Percentiles rank a stretch among this genome's conserved stretches.
These are phyloP conservation scores for Hirschfeldia incana DNA, from an alignment of 345 rosid species.

Conservation along the genomic window DNA sequence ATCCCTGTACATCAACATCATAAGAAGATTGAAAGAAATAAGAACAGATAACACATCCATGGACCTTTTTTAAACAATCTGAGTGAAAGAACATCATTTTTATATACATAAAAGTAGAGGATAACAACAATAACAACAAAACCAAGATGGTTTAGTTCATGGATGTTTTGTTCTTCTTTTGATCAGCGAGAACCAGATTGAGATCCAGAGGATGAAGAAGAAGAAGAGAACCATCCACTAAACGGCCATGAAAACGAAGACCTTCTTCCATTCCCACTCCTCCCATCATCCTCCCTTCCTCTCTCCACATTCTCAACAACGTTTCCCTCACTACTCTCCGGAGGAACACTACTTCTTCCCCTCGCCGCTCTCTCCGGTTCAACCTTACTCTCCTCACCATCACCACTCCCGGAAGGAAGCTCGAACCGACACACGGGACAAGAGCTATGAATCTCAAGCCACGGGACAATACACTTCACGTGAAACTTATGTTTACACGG, in stretches of 20 bases:
- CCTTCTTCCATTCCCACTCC: conserved; percentile 59
- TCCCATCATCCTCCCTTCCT: conserved; percentile 54
- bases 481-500: conserved; percentile 2
- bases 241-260: conserved; percentile 83
- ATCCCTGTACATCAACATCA: conserved; percentile 19
- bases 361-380: conserved; percentile 41
- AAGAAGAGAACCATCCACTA: conserved; percentile 68
- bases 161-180: conserved; percentile 18
- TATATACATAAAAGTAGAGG: conserved; percentile 35
- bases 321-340: background rate
- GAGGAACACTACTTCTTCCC: background rate
- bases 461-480: conserved; percentile 49
- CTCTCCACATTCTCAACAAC: conserved; percentile 30
- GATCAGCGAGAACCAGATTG: conserved; percentile 41
- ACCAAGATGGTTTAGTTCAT: background rate
- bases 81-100: conserved; percentile 27
- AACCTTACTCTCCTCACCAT: conserved; percentile 67
- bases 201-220: conserved; percentile 48
- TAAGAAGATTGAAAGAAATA: background rate
- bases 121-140: conserved; percentile 5
- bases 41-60: background rate
- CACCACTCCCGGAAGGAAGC: conserved; percentile 52
- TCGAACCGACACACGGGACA: conserved; percentile 89
- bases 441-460: conserved; percentile 93
- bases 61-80: conserved; percentile 10